Evolutionary conservation across 106 monocot species (phyloP), one percentile per base, ranked within the genome.

Genomic region (Platanthera zijinensis): DNA sequence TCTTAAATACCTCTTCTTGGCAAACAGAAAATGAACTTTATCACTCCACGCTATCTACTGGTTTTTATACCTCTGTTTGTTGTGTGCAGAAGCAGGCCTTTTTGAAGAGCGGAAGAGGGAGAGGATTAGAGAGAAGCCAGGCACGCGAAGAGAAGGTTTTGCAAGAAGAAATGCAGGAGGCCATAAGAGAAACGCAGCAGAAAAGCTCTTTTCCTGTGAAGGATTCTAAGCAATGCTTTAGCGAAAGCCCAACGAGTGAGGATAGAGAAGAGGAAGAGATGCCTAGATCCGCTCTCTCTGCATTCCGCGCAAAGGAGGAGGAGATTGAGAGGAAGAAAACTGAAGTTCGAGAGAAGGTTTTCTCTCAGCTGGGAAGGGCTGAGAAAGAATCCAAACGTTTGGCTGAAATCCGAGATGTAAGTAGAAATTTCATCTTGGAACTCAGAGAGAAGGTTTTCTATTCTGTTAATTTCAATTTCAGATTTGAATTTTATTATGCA

Each of bases 361-460:
- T 79, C 32, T 74, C 78, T 57, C 83, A 79, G 77, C 18, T 83
- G 57, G 83, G 83, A 3, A 78, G 92, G 50, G 92, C 87, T 11
- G 95, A 95, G 71, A 82, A 90, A 73, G 95, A 95, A 73, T 82
- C 84, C 76, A 95, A 95, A 76, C 86, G 90, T 64, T 78, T 96
- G 69, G 81, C 90, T 6, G 79, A 81, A 72, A 86, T 96, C 75
- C 75, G 84, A 77, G 85, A 89, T 39, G 96, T 96, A 83, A 80
- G 80, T 87, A 12, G 10, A 10, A 56, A 4, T 6, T 57, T 19
- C 50, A 62, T 49, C 15, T 57, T 15, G 1, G 53, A 53, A 10
- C 0, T 25, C 25, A 0, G 25, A 25, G 25, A 25, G 25, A 25
- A 25, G 25, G 25, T 25, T 25, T 25, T 25, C 25, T 25, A 25